phyloP scores from a whole-genome alignment of 768 basidiomycete species.

The Kwoniella pini region DNA sequence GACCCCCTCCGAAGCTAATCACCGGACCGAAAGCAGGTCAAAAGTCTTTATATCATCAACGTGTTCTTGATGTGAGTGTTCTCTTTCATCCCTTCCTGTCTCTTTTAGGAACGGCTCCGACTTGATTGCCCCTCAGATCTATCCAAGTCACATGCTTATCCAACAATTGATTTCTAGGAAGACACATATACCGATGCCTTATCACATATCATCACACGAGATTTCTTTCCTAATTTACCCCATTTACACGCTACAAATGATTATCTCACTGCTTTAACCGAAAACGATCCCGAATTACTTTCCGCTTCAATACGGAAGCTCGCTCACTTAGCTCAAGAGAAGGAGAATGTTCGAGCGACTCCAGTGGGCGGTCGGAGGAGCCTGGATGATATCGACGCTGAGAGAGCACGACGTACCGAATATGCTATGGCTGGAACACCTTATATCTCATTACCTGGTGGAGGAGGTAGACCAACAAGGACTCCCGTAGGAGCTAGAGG shows the following conservation, averaged over 20 bases:
- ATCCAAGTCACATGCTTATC: no score
- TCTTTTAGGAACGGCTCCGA: no score
- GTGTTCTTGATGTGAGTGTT: constrained; percentile 45
- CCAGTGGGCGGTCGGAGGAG: constrained; percentile 17
- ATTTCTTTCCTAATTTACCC: constrained; percentile 94
- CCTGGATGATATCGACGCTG: constrained; percentile 23
- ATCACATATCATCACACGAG: constrained; percentile 88
- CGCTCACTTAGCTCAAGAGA: constrained; percentile 58
- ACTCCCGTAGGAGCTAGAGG: constrained; percentile 50
- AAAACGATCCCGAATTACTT: constrained; percentile 76
- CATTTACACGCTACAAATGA: constrained; percentile 85
- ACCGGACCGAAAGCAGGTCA: constrained; percentile 40
- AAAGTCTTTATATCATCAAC: constrained; percentile 42
- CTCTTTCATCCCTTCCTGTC: constrained; percentile 3
- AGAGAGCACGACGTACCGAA: constrained; percentile 38
- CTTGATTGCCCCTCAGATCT: no score
- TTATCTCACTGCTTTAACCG: constrained; percentile 75
- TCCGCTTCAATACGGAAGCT: constrained; percentile 72
- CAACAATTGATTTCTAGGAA: constrained; percentile 58
- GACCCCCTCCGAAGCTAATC: constrained; percentile 26
- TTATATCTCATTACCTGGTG: constrained; percentile 40
- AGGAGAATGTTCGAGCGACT: constrained; percentile 24
- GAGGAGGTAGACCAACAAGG: constrained; percentile 20
- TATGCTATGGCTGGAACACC: constrained; percentile 45
- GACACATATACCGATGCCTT: constrained; percentile 91